phyloP scores from a whole-genome alignment of 1,284 basidiomycete species.

The Moesziomyces aphidis region DNA sequence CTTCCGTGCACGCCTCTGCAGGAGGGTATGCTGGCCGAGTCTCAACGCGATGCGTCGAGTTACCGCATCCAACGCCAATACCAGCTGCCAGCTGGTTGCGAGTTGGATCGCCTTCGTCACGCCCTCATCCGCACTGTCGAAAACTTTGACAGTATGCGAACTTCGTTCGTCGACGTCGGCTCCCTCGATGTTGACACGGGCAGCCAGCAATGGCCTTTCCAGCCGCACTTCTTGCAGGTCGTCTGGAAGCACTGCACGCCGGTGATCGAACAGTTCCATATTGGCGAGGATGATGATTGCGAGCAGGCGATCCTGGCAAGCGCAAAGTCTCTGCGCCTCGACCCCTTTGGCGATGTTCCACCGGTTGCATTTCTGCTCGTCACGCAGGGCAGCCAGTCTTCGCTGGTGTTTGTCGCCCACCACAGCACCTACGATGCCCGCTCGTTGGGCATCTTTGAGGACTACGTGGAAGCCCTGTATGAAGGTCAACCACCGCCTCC shows the following conservation, averaged over 20 bases:
- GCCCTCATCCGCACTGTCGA: conserved; percentile 32
- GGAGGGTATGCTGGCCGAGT: conserved; percentile 65
- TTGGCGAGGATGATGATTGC: conserved; percentile 10
- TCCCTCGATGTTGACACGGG: conserved; percentile 12
- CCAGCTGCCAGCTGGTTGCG: conserved; percentile 48
- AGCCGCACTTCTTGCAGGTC: conserved; percentile 44
- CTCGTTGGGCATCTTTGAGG: conserved; percentile 51
- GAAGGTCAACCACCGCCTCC: conserved; percentile 11
- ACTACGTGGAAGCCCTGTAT: conserved; percentile 43
- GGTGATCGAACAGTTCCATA: conserved; percentile 11
- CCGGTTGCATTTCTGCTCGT: conserved; percentile 42
- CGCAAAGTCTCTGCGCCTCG: conserved; percentile 7
- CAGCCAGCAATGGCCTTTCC: conserved; percentile 31
- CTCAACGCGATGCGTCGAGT: conserved; percentile 39
- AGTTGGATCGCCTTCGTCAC: conserved; percentile 23
- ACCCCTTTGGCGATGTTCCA: conserved; percentile 23
- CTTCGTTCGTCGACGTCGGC: conserved; percentile 51
- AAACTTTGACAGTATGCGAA: conserved; percentile 53
- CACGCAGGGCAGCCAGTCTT: conserved; percentile 17
- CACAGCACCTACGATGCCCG: conserved; percentile 61
- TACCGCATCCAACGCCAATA: conserved; percentile 62
- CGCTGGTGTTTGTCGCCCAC: conserved; percentile 47
- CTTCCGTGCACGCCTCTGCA: conserved; percentile 59
- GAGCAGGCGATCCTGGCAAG: conserved; percentile 15
- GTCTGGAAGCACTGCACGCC: conserved; percentile 31